Evolutionary conservation across 2,329 filamentous ascomycete genomes (phyloP), one percentile per base, ranked within the genome.

Genomic region (Xylaria sp.): DNA sequence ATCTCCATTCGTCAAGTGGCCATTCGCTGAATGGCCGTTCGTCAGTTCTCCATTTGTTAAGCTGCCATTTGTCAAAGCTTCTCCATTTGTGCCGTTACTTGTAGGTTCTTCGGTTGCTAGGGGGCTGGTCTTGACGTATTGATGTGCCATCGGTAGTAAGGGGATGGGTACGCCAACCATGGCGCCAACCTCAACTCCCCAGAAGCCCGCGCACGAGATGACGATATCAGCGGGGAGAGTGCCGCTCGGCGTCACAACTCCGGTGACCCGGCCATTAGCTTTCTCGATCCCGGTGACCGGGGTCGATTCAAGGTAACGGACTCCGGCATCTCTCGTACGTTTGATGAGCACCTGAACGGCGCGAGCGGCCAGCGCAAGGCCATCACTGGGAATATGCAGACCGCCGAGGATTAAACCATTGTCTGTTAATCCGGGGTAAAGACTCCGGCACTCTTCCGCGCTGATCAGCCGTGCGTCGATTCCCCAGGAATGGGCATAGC

Each of bases 191-290:
- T 72, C 68, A 4, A 72, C 70, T 39, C 70, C 70, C 70, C 70
- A 72, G 65, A 72, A 72, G 51, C 70, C 70, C 9, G 70, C 70
- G 55, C 70, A 72, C 3, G 70, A 71, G 15, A 71, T 65, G 25
- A 72, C 66, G 23, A 72, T 72, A 13, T 72, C 68, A 1, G 68
- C 68, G n/a, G 70, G 50, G 28, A 72, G 62, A 8, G 48, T 67
- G 3, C 57, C 65, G 3, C 64, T 23, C 3, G 68, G 56, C 10
- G 68, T 72, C 20, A 72, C 63, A 4, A 72, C 70, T 25, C 68
- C 70, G 12, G 68, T 72, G 44, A 72, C 70, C 51, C 61, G 65
- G 25, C 57, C 20, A 10, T 59, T 44, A 13, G 60, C 34, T 51
- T 69, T 71, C 46, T 69, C 57, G 39, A 72, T 72, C 2, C 51